Evolutionary conservation across 2,329 filamentous ascomycete species (phyloP).

Genomic region (Colletotrichum sp.): DNA sequence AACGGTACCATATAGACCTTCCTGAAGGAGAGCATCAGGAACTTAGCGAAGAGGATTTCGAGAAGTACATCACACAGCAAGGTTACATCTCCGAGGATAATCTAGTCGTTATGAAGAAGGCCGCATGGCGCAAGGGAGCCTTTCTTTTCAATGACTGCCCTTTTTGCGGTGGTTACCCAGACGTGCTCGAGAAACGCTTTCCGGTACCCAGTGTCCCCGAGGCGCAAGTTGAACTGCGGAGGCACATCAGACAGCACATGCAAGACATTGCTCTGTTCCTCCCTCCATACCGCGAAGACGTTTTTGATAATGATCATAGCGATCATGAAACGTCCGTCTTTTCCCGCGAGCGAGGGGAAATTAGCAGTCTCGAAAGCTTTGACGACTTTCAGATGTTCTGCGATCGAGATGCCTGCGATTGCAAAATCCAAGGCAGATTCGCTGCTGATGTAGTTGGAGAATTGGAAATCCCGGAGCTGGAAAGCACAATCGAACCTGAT

Average conservation of each 20-base stretch:
- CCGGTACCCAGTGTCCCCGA: neutral
- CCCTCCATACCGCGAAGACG: neutral
- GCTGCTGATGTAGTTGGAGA: fast-evolving
- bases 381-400: neutral
- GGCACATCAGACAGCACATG: neutral
- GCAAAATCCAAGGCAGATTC: fast-evolving
- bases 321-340: too few relatives aligned
- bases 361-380: fast-evolving
- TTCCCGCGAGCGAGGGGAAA: neutral
- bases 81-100: neutral
- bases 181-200: neutral
- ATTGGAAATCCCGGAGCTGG: fast-evolving
- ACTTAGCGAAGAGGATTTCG: neutral
- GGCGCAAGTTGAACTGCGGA: neutral
- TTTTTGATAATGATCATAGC: too few relatives aligned
- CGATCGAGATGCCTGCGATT: neutral
- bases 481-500: too few relatives aligned
- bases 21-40: fast-evolving
- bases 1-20: neutral
- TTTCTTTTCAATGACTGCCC: neutral
- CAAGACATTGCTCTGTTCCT: neutral
- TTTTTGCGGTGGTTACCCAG: neutral
- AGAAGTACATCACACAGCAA: fast-evolving
- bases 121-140: fast-evolving
- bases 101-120: neutral